Evolutionary conservation across 306 rosid genomes (phyloP), one percentile per base, ranked within the genome.

Genomic region (Vigna radiata): DNA sequence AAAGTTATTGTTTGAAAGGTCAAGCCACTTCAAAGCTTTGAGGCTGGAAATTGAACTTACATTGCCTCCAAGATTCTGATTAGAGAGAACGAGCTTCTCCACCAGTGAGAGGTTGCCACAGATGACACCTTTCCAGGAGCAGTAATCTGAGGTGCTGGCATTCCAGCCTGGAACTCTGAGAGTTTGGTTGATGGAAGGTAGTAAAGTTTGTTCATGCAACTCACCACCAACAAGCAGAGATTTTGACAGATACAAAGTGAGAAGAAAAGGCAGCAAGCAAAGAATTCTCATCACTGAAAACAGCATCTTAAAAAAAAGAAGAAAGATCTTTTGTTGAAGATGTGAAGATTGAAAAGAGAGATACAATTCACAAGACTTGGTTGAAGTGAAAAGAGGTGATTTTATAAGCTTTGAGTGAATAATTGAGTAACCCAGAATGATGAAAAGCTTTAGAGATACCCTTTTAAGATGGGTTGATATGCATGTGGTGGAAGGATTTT

Each of bases 21-120:
- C 65, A 11, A 59, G 65, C 65, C 65, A 59, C 65, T 59, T 11
- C 39, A 59, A 27, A 59, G 65, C 65, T 13, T 25, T 59, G 65
- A 59, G 65, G 5, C 3, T 27, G 15, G 65, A 59, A 13, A 59
- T 23, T 25, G 37, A 59, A 59, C 3, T 25, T 11, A 27, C 65
- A 59, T 59, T 6, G 14, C 65, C 65, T 59, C 15, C 9, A 25
- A 59, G 65, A 59, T 25, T 59, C 39, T 25, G 65, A 25, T 59
- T 11, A 11, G 65, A 25, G 17, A 59, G 39, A 13, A 0, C 5
- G 15, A 56, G 65, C 39, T 25, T 59, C 36, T 59, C 37, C 37
- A 59, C 65, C 3, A 25, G 65, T 25, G 65, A 59, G 65, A 13
- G 39, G 25, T 59, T 3, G 39, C 39, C 65, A 59, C 65, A 59